A percentile compares a stretch with the other conserved stretches of the same genome.
Conservation (phyloP, 345 rosid species). For the Anacardium occidentale region DNA sequence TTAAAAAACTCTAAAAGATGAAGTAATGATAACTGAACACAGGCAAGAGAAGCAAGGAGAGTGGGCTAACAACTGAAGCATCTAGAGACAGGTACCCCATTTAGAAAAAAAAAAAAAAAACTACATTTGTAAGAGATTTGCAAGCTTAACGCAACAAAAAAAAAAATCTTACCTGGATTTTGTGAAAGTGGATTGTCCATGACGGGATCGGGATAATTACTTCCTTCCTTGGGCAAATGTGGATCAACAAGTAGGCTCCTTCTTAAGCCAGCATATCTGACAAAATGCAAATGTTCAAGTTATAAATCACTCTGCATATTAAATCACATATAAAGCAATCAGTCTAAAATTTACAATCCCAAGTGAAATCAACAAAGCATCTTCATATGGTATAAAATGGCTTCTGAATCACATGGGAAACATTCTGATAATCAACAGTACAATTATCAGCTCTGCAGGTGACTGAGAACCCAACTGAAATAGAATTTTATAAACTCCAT, state of each 20-base stretch:
- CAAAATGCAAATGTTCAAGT: neutral
- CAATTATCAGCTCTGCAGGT: neutral
- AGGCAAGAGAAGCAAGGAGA: neutral
- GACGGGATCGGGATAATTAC: conserved; percentile 60
- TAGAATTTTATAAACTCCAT: neutral
- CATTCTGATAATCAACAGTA: neutral
- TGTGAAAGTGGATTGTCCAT: conserved; percentile 92
- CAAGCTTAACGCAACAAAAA: neutral
- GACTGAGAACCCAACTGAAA: neutral
- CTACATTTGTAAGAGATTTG: neutral
- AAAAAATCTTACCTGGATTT: conserved; percentile 71
- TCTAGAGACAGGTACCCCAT: neutral
- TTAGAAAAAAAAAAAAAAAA: too few species aligned
- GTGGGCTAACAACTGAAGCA: neutral
- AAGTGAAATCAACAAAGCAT: neutral
- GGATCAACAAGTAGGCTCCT: conserved; percentile 81
- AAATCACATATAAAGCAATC: neutral
- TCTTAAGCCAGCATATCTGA: conserved; percentile 82
- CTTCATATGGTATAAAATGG: neutral
- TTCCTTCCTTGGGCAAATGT: conserved; percentile 58
- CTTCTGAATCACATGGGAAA: neutral
- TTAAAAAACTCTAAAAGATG: neutral
- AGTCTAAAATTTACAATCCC: neutral
- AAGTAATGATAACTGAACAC: neutral
- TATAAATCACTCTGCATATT: neutral